These are phyloP conservation scores for Spathaspora boniae DNA, from an alignment of 805 yeast genomes.

Conservation along the genomic window DNA sequence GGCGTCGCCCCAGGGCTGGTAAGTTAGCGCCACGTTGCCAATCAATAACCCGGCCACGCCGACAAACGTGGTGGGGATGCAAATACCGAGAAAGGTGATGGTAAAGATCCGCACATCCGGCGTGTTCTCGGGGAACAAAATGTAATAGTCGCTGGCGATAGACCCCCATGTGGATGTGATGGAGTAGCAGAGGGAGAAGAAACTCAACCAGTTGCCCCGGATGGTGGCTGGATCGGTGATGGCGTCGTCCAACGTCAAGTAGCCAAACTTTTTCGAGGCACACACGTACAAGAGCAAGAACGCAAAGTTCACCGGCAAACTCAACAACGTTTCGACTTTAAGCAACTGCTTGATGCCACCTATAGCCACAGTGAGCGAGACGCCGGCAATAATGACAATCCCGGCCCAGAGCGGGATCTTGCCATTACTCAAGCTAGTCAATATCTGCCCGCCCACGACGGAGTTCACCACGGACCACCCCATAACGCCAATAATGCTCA, in stretches of 20 bases:
- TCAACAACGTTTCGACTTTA: constrained; percentile 62
- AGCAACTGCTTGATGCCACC: constrained; percentile 76
- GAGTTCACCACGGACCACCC: constrained; percentile 97
- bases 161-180: constrained; percentile 90
- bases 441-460: constrained; percentile 84
- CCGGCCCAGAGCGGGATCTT: constrained; percentile 71
- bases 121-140: constrained; percentile 72
- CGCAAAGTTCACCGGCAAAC: constrained; percentile 65
- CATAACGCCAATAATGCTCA: constrained; percentile 69
- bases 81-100: constrained; percentile 63
- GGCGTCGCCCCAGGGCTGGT: constrained; percentile 53
- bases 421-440: constrained; percentile 61
- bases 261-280: constrained; percentile 45
- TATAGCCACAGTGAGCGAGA: constrained; percentile 64
- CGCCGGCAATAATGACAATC: constrained; percentile 61
- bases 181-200: constrained; percentile 70
- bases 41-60: constrained; percentile 71
- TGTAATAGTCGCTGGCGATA: constrained; percentile 79
- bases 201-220: constrained; percentile 68
- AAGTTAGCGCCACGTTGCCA: constrained; percentile 60
- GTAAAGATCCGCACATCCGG: constrained; percentile 51
- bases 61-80: constrained; percentile 71
- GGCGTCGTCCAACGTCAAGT: constrained; percentile 24
- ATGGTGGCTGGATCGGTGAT: constrained; percentile 36
- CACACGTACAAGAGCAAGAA: constrained; percentile 67